Evolutionary conservation across 495 filamentous ascomycete genomes (phyloP).

Genomic region (Xylaria castorea): DNA sequence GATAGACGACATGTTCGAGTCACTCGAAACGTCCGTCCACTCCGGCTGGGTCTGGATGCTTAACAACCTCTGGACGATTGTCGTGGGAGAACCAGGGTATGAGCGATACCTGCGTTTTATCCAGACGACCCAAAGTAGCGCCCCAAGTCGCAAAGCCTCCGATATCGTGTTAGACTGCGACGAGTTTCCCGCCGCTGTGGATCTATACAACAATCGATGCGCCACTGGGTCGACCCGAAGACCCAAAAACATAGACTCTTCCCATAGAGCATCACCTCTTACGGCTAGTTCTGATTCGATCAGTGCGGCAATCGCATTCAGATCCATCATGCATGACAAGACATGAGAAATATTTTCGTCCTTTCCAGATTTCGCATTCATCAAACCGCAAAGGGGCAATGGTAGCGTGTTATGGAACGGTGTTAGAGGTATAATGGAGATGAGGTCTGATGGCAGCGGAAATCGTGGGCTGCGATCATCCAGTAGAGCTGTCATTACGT

Average conservation of each 20-base stretch:
- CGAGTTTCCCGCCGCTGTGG: neutral
- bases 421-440: too few relatives aligned
- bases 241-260: constrained; percentile 9
- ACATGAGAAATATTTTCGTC: constrained; percentile 5
- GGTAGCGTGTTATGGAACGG: too few relatives aligned
- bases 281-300: constrained; percentile 19
- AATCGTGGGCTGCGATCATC: too few relatives aligned
- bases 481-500: too few relatives aligned
- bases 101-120: constrained; percentile 13
- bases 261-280: constrained; percentile 17
- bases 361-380: neutral
- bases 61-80: constrained; percentile 11
- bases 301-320: constrained; percentile 7
- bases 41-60: neutral
- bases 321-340: constrained; percentile 15
- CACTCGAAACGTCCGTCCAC: constrained; percentile 13
- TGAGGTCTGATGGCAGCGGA: too few relatives aligned
- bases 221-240: constrained; percentile 16
- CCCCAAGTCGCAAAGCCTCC: constrained; percentile 11
- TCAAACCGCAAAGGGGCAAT: too few relatives aligned
- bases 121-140: constrained; percentile 12
- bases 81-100: constrained; percentile 17
- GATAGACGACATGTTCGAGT: neutral
- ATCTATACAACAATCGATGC: constrained; percentile 13
- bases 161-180: neutral